Evolutionary conservation across 192 early-diverging fungal species (phyloP), one percentile per base, ranked within the genome.

Genomic region (Mortierella alpina): DNA sequence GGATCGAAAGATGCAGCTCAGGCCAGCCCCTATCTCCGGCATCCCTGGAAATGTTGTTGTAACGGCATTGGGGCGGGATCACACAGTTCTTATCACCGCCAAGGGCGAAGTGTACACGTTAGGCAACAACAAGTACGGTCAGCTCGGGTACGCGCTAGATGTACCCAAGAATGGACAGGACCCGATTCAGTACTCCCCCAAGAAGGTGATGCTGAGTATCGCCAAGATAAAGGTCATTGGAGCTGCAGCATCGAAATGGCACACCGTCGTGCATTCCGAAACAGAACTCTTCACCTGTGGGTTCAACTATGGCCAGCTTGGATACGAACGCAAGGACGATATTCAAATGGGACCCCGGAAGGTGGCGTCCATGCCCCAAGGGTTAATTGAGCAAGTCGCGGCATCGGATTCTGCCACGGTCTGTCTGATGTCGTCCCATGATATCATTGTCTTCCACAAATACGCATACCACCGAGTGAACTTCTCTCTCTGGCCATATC

Each of bases 291-390:
- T 64, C 85, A 92, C 86, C 57, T 91, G 73, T 91, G 94, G 94
- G 5, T 74, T 86, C 40, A 93, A 92, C 68, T 86, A 88, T 60
- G 94, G 94, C 6, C 93, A 95, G 73, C 72, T 95, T 15, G 93
- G 92, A 64, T 76, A 83, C 42, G 60, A 75, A 66, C 51, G 77
- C 31, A 80, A 77, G 44, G 84, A 88, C 12, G 72, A 68, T 45
- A 63, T 87, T 20, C 91, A 93, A 59, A 13, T 74, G 15, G 70
- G 75, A 0, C 93, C 93, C 4, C 72, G 88, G 31, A 93, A 91
- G 66, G 87, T 95, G 0, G 87, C 91, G 2, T 81, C 87, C 23
- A 84, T 90, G 50, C 87, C 87, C 12, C 57, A 78, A 12, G 86
- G 87, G 22, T 44, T 44, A 6, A 87, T 95, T 22, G 42, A 89